Percentiles rank a stretch among this genome's conserved stretches.
Conservation (phyloP, 441 rosid species). For the Populus hybrid region DNA sequence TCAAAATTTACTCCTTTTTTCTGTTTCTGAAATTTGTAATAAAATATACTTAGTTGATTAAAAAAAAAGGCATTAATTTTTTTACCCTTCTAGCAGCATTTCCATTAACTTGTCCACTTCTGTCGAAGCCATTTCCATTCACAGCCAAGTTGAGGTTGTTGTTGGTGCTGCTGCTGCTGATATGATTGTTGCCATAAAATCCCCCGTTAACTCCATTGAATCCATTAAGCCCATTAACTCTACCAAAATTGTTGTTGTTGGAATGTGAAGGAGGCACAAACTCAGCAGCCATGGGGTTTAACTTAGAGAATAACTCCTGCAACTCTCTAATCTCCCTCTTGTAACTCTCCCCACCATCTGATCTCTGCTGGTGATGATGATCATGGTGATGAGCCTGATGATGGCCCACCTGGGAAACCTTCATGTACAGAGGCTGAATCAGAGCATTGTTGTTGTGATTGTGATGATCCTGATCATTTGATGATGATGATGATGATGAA, state of each 20-base stretch:
- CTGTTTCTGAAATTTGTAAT: background rate
- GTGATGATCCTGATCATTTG: slow-evolving; percentile 44
- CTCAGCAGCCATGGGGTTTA: slow-evolving; percentile 87
- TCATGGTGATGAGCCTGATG: slow-evolving; percentile 14
- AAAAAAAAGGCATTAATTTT: background rate
- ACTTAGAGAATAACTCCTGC: slow-evolving; percentile 68
- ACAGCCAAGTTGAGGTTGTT: slow-evolving; percentile 44
- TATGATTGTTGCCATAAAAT: slow-evolving; percentile 26
- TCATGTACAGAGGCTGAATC: slow-evolving; percentile 14
- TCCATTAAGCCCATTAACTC: slow-evolving; percentile 40
- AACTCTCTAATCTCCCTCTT: slow-evolving; percentile 53
- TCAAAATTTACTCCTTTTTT: background rate
- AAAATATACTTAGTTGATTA: background rate
- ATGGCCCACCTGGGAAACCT: background rate
- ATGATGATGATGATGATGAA: slow-evolving; percentile 41
- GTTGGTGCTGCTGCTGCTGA: background rate
- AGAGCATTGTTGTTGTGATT: slow-evolving; percentile 22
- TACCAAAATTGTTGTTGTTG: slow-evolving; percentile 29
- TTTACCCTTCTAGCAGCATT: slow-evolving; percentile 53
- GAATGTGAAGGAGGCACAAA: slow-evolving; percentile 74
- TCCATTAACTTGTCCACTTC: slow-evolving; percentile 20
- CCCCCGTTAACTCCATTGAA: slow-evolving; percentile 29
- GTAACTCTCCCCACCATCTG: slow-evolving; percentile 14
- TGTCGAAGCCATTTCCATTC: slow-evolving; percentile 31
- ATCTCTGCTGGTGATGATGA: slow-evolving; percentile 8